Evolutionary conservation across 108 stramenopile species (phyloP).

Genomic region (Schizochytrium sp.): DNA sequence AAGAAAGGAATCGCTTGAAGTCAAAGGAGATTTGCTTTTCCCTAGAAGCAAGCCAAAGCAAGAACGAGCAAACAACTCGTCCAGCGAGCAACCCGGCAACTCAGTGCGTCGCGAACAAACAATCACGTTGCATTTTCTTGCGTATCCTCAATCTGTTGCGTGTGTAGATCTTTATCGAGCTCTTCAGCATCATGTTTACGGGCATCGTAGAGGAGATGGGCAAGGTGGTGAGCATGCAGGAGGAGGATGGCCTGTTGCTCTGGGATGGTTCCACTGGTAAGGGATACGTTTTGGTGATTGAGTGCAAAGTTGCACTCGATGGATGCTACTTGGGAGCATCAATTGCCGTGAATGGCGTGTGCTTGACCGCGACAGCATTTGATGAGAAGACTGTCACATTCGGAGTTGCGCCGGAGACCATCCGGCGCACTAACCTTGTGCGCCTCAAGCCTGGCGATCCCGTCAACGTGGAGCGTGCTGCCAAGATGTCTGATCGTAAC

Average conservation of each 20-base stretch:
- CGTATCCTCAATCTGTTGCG: too few species aligned
- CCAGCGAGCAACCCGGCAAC: too few species aligned
- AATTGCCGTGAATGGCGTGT: conserved; percentile 97
- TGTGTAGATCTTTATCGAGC: too few species aligned
- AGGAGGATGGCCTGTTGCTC: conserved; percentile 84
- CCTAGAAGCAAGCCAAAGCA: too few species aligned
- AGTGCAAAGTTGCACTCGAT: conserved; percentile 83
- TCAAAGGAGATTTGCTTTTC: too few species aligned
- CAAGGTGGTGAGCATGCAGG: conserved; percentile 80
- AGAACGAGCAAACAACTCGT: too few species aligned
- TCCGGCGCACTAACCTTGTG: conserved; percentile 86
- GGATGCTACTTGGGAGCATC: conserved; percentile 93
- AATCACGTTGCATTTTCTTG: too few species aligned
- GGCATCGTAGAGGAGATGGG: conserved; percentile 99
- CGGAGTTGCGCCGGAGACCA: conserved; percentile 92
- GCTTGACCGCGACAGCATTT: conserved; percentile 89
- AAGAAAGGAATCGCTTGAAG: too few species aligned
- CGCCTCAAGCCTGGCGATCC: conserved; percentile 74
- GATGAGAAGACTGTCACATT: conserved; percentile 82
- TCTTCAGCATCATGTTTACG: conserved; percentile 85
- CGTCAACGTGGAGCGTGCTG: conserved; percentile 88
- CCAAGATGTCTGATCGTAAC: conserved; percentile 88
- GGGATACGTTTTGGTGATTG: conserved; percentile 85
- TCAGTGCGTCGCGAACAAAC: too few species aligned
- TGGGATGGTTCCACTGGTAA: conserved; percentile 90